These are phyloP conservation scores for Xylaria flabelliformis DNA, from an alignment of 495 filamentous ascomycete genomes.

Conservation along the genomic window DNA sequence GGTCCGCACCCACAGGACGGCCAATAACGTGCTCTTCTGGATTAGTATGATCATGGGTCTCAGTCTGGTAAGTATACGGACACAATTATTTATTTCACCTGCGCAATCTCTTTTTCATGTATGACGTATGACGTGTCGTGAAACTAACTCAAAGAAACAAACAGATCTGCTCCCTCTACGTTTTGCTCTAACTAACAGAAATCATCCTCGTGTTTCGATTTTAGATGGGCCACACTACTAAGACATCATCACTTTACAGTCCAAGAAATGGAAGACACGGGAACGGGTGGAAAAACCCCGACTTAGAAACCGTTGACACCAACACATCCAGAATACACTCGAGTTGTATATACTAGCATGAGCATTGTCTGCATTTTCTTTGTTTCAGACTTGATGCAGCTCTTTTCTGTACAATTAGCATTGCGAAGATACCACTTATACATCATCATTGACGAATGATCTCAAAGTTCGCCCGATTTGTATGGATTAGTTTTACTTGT, in stretches of 20 bases:
- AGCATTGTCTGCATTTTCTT: not conserved
- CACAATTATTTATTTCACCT: not conserved
- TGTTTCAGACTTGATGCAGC: not conserved
- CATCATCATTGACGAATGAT: not conserved
- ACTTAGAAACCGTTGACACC: not conserved
- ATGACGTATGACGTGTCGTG: not conserved
- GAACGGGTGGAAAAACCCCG: not conserved
- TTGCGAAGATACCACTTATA: conserved; percentile 15
- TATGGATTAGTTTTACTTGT: not conserved
- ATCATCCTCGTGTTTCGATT: not conserved
- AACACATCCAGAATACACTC: not conserved
- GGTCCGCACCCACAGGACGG: conserved; percentile 72
- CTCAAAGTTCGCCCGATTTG: not conserved
- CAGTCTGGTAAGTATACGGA: conserved; percentile 68
- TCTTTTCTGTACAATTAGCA: conserved; percentile 1
- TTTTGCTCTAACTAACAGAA: conserved; percentile 47
- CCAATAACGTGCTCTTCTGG: conserved; percentile 97
- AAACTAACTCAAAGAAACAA: conserved; percentile 26
- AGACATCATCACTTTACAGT: not conserved
- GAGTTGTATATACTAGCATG: conserved; percentile 13
- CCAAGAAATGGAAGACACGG: not conserved
- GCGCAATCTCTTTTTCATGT: not conserved
- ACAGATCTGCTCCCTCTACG: conserved; percentile 61
- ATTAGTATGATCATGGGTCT: conserved; percentile 91
- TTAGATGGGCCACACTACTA: not conserved